These are phyloP conservation scores for Neurospora tetraspora DNA, from an alignment of 495 filamentous ascomycete genomes.

Conservation along the genomic window DNA sequence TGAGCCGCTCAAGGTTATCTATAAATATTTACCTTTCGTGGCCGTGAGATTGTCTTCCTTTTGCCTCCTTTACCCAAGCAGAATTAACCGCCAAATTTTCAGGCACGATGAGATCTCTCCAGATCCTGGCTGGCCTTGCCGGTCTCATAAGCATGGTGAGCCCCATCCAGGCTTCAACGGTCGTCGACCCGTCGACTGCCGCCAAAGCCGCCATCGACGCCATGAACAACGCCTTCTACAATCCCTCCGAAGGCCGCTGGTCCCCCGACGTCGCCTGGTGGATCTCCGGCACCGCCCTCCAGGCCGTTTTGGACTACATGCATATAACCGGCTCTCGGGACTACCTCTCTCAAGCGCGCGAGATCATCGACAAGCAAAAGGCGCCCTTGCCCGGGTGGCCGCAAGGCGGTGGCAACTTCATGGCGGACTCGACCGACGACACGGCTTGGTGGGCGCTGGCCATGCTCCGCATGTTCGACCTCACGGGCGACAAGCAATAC, in stretches of 20 bases:
- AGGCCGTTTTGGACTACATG: slow-evolving; percentile 30
- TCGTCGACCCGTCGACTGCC: slow-evolving; percentile 4
- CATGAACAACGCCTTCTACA: slow-evolving; percentile 28
- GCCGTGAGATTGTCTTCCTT: neutral
- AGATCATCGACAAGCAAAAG: slow-evolving; percentile 25
- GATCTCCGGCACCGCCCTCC: slow-evolving; percentile 33
- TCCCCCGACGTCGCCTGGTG: slow-evolving; percentile 27
- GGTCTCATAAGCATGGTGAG: neutral
- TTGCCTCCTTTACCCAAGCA: neutral
- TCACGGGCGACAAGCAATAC: slow-evolving; percentile 42
- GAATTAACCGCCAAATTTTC: neutral
- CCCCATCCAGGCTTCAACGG: neutral
- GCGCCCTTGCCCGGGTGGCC: slow-evolving; percentile 28
- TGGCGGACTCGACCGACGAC: slow-evolving; percentile 54
- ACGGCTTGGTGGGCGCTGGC: slow-evolving; percentile 62
- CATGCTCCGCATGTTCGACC: slow-evolving; percentile 52
- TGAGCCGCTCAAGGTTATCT: neutral
- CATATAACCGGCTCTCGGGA: slow-evolving; percentile 17
- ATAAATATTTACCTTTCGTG: neutral
- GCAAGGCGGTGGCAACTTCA: slow-evolving; percentile 32
- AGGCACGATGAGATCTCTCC: neutral
- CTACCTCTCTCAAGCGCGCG: slow-evolving; percentile 23
- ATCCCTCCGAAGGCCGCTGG: slow-evolving; percentile 26
- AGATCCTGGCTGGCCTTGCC: neutral
- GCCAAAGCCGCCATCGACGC: slow-evolving; percentile 25